A percentile compares a stretch with the other conserved stretches of the same genome.
Conservation (phyloP, 192 early-diverging fungal genomes). For the Geranomyces variabilis region DNA sequence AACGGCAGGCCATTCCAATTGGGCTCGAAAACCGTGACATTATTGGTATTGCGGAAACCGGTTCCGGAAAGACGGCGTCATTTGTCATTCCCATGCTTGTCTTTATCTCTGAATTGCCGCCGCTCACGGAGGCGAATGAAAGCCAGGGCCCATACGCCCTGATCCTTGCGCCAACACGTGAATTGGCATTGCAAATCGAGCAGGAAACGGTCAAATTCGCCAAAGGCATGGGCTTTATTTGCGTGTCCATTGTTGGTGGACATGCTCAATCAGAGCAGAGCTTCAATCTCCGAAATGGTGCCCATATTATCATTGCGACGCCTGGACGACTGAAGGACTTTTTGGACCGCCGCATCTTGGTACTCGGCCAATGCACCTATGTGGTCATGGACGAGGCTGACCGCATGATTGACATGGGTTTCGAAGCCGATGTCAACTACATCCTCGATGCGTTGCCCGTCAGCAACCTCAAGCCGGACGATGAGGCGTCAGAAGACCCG, state of each 20-base stretch:
- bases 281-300: slow-evolving; percentile 85
- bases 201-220: slow-evolving; percentile 90
- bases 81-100: slow-evolving; percentile 96
- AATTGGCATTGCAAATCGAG: slow-evolving; percentile 97
- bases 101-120: slow-evolving; percentile 81
- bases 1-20: slow-evolving; percentile 95
- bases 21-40: slow-evolving; percentile 81
- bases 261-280: slow-evolving; percentile 89
- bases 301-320: slow-evolving; percentile 96
- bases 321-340: slow-evolving; percentile 95
- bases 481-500: slow-evolving; percentile 68
- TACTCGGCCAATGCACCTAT: slow-evolving; percentile 92
- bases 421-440: slow-evolving; percentile 93
- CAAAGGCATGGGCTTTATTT: slow-evolving; percentile 79
- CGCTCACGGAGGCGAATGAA: slow-evolving; percentile 76
- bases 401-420: slow-evolving; percentile 73
- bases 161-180: slow-evolving; percentile 95
- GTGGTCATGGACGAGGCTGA: slow-evolving; percentile 99
- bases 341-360: slow-evolving; percentile 85
- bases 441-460: slow-evolving; percentile 94
- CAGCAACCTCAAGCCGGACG: slow-evolving; percentile 86
- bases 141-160: slow-evolving; percentile 89
- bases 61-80: slow-evolving; percentile 93
- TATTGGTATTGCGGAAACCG: slow-evolving; percentile 68
- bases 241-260: slow-evolving; percentile 65